Conservation (phyloP, 345 rosid genomes). For the Populus simonii region DNA sequence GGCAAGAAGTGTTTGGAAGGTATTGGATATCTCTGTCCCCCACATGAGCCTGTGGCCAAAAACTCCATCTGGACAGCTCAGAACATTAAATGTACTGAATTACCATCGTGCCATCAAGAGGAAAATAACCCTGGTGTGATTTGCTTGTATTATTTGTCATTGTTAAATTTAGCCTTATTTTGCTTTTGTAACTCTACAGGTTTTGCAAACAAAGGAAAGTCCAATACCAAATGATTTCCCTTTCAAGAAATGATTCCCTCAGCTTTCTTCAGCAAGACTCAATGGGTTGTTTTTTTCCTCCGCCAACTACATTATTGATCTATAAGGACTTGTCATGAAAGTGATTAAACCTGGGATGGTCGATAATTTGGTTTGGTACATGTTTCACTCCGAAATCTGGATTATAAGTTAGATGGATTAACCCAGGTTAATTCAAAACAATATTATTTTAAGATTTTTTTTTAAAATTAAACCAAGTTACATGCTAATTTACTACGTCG, state of each 20-base stretch:
- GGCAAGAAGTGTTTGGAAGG: slow-evolving; percentile 21
- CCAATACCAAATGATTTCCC: background rate
- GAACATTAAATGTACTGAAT: background rate
- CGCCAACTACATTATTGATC: background rate
- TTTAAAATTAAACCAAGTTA: too few species aligned
- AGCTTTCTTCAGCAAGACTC: slow-evolving; percentile 9
- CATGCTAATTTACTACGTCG: too few species aligned
- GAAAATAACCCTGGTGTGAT: background rate
- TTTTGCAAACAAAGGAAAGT: background rate
- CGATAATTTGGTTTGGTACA: too few species aligned
- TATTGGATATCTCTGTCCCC: slow-evolving; percentile 29
- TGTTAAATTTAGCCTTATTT: background rate
- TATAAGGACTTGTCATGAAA: too few species aligned
- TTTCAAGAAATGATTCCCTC: background rate
- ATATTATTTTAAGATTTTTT: too few species aligned
- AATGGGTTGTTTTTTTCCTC: background rate
- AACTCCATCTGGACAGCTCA: background rate
- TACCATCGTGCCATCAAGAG: background rate
- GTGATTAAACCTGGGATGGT: too few species aligned
- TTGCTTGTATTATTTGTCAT: background rate
- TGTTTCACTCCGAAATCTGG: rapidly evolving
- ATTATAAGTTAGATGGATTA: too few species aligned
- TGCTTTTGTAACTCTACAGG: background rate
- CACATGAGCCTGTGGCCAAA: slow-evolving; percentile 3
- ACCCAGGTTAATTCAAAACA: rapidly evolving